Conservation (phyloP, 1,139 yeast species). For the Geotrichum histeridarum region DNA sequence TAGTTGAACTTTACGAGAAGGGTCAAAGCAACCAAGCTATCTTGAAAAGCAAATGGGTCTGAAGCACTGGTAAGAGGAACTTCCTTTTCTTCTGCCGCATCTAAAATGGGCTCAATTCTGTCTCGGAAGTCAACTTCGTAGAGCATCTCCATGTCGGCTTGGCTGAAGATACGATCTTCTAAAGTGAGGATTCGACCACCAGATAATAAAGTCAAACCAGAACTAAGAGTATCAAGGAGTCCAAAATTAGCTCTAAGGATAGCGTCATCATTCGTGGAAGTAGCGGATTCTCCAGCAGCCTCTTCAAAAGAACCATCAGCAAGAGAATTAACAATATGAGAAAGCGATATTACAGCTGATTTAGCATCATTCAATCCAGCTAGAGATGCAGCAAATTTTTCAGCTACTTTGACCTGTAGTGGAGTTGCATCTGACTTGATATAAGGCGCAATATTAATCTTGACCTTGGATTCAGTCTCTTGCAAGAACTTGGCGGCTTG, state of each 20-base stretch:
- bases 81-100: conserved; percentile 11
- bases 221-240: background rate
- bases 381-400: background rate
- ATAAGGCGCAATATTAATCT: conserved; percentile 37
- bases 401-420: background rate
- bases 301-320: background rate
- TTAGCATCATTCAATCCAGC: background rate
- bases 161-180: conserved; percentile 9
- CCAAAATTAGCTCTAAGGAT: background rate
- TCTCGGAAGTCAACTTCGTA: conserved; percentile 28
- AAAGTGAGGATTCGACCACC: conserved; percentile 31
- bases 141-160: conserved; percentile 25
- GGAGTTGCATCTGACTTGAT: background rate
- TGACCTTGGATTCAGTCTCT: conserved; percentile 32
- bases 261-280: background rate
- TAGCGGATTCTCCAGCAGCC: background rate
- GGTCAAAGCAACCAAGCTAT: conserved; percentile 27
- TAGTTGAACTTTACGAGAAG: conserved; percentile 23
- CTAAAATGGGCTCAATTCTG: conserved; percentile 27
- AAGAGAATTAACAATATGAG: background rate
- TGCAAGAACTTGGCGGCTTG: conserved; percentile 36
- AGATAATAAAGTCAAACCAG: conserved; percentile 21
- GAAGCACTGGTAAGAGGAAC: conserved; percentile 1
- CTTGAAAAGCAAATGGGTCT: conserved; percentile 23
- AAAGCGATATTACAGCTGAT: conserved; percentile 1